Percentiles rank a stretch among this genome's conserved stretches.
phyloP scores from a whole-genome alignment of 176 grass and related monocot species.

The Poa annua region DNA sequence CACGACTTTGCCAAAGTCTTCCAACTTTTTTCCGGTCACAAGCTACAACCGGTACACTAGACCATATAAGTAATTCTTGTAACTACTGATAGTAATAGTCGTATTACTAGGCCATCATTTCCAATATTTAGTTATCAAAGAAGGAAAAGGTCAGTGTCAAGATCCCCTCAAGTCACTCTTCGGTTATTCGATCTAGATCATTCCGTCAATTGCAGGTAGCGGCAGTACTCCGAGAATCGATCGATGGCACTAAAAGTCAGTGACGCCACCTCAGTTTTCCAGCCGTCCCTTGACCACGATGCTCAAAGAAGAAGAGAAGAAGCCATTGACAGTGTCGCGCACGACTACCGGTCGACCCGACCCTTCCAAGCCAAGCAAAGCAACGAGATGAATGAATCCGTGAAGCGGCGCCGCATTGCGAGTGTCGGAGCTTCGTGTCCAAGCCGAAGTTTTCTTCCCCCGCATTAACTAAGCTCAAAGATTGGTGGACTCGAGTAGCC shows the following conservation, averaged over 20 bases:
- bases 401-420: constrained; percentile 5
- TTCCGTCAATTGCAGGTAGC: not conserved
- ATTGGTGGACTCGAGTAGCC: too few relatives aligned
- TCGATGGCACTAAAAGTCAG: not conserved
- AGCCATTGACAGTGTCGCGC: not conserved
- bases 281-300: constrained; percentile 34
- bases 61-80: too few relatives aligned
- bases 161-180: too few relatives aligned
- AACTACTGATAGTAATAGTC: too few relatives aligned
- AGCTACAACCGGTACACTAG: too few relatives aligned
- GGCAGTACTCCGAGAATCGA: not conserved
- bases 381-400: not conserved
- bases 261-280: constrained; percentile 6
- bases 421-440: not conserved
- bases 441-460: not conserved
- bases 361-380: not conserved
- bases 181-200: not conserved
- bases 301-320: too few relatives aligned
- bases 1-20: too few relatives aligned
- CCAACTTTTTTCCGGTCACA: too few relatives aligned
- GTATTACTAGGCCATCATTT: too few relatives aligned
- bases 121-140: too few relatives aligned
- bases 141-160: too few relatives aligned
- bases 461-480: constrained; percentile 13
- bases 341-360: not conserved